Evolutionary conservation across 805 yeast genomes (phyloP), one percentile per base, ranked within the genome.

Genomic region (Candida insectorum): DNA sequence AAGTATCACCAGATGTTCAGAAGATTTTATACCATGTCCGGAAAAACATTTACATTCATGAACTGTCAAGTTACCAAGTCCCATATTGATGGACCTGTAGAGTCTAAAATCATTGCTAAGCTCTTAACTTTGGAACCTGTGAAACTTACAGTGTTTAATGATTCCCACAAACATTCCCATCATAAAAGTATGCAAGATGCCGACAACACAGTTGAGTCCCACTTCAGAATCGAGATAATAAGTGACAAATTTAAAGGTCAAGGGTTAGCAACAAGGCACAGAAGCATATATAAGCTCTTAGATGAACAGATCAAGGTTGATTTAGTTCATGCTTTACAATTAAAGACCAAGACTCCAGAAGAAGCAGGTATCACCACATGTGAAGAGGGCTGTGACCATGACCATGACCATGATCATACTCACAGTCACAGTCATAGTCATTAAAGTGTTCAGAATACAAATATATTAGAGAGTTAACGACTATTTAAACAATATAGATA

Each of bases 251-350:
- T 89, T 52, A 58, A 60, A 22, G 89, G 87, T 0, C 68, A 79
- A 55, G 57, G 68, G 9, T 67, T 77, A 51, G 91, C 95, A 0
- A 58, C 75, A 20, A 73, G 97, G 54, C 97, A 89, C 61, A 61
- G 97, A 38, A 51, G 80, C 52, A 70, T 91, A 0, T 89, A 86
- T 54, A 61, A 62, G 31, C 52, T 85, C 30, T 65, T 91, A 28
- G 77, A 75, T 34, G 85, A 85, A 18, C 96, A 89, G 51, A 61
- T 89, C 48, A 69, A 75, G 31, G 65, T 61, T 20, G 72, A 77
- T 37, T 89, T 93, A 1, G 77, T 91, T 13, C 97, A 89, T 62
- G 96, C 97, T 0, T 63, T 89, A 40, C 96, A 87, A 53, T 70
- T 89, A 61, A 78, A 78, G 54, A 82, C 95, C 0, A 83, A 82